Conservation (phyloP, 805 yeast species). For the Teunomyces atbi region DNA sequence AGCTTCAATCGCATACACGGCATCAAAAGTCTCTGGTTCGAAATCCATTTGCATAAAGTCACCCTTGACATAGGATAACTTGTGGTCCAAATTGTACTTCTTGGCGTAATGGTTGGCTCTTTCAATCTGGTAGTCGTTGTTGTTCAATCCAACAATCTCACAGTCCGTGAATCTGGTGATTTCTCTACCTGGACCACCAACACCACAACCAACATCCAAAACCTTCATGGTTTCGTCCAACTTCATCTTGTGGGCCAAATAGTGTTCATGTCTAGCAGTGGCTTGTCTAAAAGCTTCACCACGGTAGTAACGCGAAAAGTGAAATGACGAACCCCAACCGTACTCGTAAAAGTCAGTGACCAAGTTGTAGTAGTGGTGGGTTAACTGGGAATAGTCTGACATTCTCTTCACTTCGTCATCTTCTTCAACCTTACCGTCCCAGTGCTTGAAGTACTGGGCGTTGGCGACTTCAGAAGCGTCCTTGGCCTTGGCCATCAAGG, state of each 20-base stretch:
- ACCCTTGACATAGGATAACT: slow-evolving; percentile 87
- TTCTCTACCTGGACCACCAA: slow-evolving; percentile 99
- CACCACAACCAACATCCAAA: slow-evolving; percentile 98
- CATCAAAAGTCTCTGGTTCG: slow-evolving; percentile 85
- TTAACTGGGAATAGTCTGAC: slow-evolving; percentile 82
- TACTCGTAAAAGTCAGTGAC: slow-evolving; percentile 98
- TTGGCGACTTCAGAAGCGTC: slow-evolving; percentile 77
- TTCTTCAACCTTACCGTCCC: slow-evolving; percentile 86
- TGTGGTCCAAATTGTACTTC: slow-evolving; percentile 60
- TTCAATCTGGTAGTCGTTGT: slow-evolving; percentile 95
- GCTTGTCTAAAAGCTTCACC: slow-evolving; percentile 96
- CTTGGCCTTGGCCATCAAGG: slow-evolving; percentile 74
- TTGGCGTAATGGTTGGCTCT: slow-evolving; percentile 83
- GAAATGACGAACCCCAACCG: slow-evolving; percentile 99
- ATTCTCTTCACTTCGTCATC: slow-evolving; percentile 73
- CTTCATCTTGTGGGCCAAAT: slow-evolving; percentile 82
- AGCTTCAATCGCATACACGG: slow-evolving; percentile 97
- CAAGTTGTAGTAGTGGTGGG: slow-evolving; percentile 94
- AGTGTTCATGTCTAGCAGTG: slow-evolving; percentile 96
- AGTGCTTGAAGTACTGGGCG: slow-evolving; percentile 90
- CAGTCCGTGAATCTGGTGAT: slow-evolving; percentile 88
- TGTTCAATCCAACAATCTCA: slow-evolving; percentile 85
- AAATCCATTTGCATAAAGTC: slow-evolving; percentile 99
- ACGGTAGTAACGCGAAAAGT: slow-evolving; percentile 87
- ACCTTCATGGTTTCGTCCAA: slow-evolving; percentile 79